Evolutionary conservation across 2,329 filamentous ascomycete species (phyloP), one percentile per base, ranked within the genome.

Genomic region (Calonectria fujianensis): DNA sequence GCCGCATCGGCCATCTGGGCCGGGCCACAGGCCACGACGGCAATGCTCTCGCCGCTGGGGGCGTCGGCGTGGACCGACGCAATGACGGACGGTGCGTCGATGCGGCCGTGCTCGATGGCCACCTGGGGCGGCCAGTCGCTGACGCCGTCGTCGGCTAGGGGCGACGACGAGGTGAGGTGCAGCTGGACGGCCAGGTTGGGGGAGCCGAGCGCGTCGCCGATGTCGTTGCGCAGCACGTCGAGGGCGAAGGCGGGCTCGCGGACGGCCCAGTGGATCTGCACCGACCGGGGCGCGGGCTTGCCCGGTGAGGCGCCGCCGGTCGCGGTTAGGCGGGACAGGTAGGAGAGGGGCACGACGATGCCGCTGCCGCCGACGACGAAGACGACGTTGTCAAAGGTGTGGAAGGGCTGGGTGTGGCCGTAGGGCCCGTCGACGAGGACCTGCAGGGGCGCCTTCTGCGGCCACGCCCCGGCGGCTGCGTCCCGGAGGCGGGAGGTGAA

Each of bases 351-450:
- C 0, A 86, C 83, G 20, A 87, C 87, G 18, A 89, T 84, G 0
- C 87, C 87, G 61, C 86, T 88, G 0, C 87, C 87, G 0, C 87
- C 87, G 0, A 86, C 85, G 6, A 89, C 78, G 71, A 89, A 88
- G 0, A 88, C 72, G 2, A 88, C 77, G 29, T 83, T 82, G 16
- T 84, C 82, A 54, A 87, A 88, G 1, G 76, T 75, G 51, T 85
- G 78, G 4, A 89, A 81, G 0, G 84, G 82, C 5, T 84, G 82
- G 0, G 84, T 85, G 37, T 85, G 83, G 0, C 87, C 87, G 59
- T 89, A 89, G 0, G 87, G 87, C 0, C 87, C 87, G 18, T 89
- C 87, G 8, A 89, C 82, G 0, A 88, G 78, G 0, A 89, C 80
- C 0, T 83, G 82, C 1, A 87, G 64, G 0, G 80, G 75, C 0